A percentile compares a stretch with the other conserved stretches of the same genome.
phyloP scores from a whole-genome alignment of 495 filamentous ascomycete genomes.

The Daldinia caldariorum region DNA sequence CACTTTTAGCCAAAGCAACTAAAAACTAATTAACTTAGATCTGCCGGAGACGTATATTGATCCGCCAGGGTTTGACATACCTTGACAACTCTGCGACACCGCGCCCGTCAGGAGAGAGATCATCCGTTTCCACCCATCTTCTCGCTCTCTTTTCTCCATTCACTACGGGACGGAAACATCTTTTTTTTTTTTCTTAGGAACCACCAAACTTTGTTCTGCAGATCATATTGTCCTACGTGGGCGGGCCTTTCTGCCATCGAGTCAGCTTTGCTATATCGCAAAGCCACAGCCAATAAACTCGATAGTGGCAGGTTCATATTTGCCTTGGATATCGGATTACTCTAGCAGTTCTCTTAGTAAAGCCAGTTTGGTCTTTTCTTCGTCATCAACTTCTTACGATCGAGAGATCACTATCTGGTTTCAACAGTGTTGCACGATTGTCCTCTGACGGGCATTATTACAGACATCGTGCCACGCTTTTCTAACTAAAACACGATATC shows the following conservation, averaged over 20 bases:
- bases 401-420: constrained; percentile 22
- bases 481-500: constrained; percentile 21
- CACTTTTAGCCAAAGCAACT: constrained; percentile 41
- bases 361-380: constrained; percentile 4
- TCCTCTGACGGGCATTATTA: constrained; percentile 20
- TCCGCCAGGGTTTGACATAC: constrained; percentile 23
- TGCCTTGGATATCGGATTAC: constrained; percentile 22
- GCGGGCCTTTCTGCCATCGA: constrained; percentile 29
- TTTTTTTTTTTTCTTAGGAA: constrained; percentile 23
- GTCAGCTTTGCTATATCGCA: constrained; percentile 24
- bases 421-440: constrained; percentile 26
- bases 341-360: constrained; percentile 10
- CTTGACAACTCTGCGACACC: constrained; percentile 43
- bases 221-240: constrained; percentile 41
- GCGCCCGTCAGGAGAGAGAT: constrained; percentile 41
- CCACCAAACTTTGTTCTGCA: constrained; percentile 46
- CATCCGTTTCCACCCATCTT: constrained; percentile 40
- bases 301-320: background rate
- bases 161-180: constrained; percentile 39
- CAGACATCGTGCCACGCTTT: constrained; percentile 34
- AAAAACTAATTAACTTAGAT: constrained; percentile 2
- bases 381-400: constrained; percentile 4
- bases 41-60: constrained; percentile 31
- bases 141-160: constrained; percentile 16
- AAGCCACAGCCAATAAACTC: constrained; percentile 5